These are phyloP conservation scores for Apiospora koreana DNA, from an alignment of 2,329 filamentous ascomycete species.

Conservation along the genomic window DNA sequence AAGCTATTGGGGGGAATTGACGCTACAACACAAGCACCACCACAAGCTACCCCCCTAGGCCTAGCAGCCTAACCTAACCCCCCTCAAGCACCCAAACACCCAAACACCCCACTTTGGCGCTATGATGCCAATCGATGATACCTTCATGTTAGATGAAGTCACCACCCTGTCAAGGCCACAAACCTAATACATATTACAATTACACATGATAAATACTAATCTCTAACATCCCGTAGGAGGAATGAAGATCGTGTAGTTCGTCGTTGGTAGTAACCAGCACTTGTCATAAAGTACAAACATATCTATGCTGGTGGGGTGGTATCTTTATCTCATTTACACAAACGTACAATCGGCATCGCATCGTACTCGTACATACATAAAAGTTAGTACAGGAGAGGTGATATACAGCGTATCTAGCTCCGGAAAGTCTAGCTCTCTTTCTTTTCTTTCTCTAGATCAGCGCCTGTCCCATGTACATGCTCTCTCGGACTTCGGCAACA, in stretches of 20 bases:
- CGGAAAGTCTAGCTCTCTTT: neutral
- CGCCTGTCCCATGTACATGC: slow-evolving; percentile 80
- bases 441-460: slow-evolving; percentile 55
- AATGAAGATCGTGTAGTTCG: neutral
- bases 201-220: neutral
- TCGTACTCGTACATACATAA: neutral
- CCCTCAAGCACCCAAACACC: too few relatives aligned
- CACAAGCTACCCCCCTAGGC: neutral
- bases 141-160: slow-evolving; percentile 1
- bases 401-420: neutral
- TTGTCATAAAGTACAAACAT: neutral
- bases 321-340: slow-evolving; percentile 2
- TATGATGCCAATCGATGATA: slow-evolving; percentile 4
- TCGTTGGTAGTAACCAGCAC: neutral
- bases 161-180: neutral
- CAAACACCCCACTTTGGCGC: neutral
- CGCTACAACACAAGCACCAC: neutral
- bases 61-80: too few relatives aligned
- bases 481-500: slow-evolving; percentile 87
- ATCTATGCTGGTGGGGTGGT: slow-evolving; percentile 4
- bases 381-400: neutral
- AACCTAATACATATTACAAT: neutral
- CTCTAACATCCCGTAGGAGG: neutral
- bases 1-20: neutral
- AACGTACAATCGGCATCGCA: neutral